phyloP scores from a whole-genome alignment of 805 yeast species.

The Komagataella phaffii region DNA sequence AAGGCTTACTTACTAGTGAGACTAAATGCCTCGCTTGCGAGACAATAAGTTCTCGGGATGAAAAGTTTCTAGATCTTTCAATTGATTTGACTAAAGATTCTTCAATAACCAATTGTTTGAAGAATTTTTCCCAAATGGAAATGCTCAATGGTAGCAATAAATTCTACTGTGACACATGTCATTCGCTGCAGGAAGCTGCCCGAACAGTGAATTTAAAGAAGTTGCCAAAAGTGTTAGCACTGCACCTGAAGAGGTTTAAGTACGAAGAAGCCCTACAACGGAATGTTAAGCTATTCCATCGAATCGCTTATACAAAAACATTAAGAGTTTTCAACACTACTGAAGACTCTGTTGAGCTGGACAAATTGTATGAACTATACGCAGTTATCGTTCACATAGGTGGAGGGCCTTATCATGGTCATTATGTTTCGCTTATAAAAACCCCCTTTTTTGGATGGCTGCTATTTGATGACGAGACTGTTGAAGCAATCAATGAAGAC shows the following conservation, averaged over 20 bases:
- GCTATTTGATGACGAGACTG: constrained; percentile 89
- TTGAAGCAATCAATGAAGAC: constrained; percentile 72
- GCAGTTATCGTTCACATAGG: constrained; percentile 92
- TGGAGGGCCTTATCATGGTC: constrained; percentile 97
- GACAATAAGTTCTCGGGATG: constrained; percentile 67
- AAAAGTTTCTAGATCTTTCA: constrained; percentile 75
- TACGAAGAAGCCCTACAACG: constrained; percentile 73
- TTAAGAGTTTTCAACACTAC: constrained; percentile 62
- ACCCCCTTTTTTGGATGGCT: constrained; percentile 77
- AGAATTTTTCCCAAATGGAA: constrained; percentile 77
- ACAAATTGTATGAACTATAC: constrained; percentile 63
- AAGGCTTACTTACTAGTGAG: constrained; percentile 76
- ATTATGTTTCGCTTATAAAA: constrained; percentile 79
- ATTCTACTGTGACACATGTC: constrained; percentile 85
- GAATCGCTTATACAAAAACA: constrained; percentile 67
- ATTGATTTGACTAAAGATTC: constrained; percentile 70
- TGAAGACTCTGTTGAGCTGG: constrained; percentile 32
- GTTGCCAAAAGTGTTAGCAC: constrained; percentile 65
- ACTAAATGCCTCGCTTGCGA: constrained; percentile 89
- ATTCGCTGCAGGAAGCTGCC: constrained; percentile 86
- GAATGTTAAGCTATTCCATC: constrained; percentile 76
- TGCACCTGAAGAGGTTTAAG: constrained; percentile 86
- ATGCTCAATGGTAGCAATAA: constrained; percentile 78
- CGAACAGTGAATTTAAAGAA: constrained; percentile 71
- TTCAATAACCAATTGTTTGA: constrained; percentile 63